Evolutionary conservation across 352 stramenopile genomes (phyloP).

Genomic region (Pelagophyceae sp.): DNA sequence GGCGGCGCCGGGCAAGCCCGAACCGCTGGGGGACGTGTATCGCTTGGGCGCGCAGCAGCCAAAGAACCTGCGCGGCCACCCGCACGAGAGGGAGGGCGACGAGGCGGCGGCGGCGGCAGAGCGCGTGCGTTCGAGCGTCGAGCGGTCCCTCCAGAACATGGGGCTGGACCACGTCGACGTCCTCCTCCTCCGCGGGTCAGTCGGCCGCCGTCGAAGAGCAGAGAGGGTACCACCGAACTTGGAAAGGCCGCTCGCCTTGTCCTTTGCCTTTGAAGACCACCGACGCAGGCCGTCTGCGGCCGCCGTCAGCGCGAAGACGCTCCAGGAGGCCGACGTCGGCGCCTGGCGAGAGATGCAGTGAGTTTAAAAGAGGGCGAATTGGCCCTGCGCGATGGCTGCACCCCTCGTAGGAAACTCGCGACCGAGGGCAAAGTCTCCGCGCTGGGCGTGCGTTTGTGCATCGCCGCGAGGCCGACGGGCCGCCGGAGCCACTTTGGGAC

Average conservation of each 20-base stretch:
- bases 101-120: not conserved
- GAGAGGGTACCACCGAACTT: no score
- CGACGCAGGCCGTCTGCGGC: not conserved
- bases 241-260: no score
- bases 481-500: no score
- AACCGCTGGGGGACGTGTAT: not conserved
- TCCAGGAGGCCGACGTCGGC: not conserved
- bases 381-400: not conserved
- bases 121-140: no score
- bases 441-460: not conserved
- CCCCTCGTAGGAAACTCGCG: not conserved
- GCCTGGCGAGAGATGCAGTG: not conserved
- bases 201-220: no score
- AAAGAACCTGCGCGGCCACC: not conserved
- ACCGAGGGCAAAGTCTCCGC: not conserved
- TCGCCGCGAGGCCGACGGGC: no score
- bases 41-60: not conserved
- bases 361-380: not conserved
- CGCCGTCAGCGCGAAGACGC: not conserved
- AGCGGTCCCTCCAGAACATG: not conserved
- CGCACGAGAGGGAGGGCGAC: not conserved
- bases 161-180: not conserved
- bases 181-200: conserved; percentile 1
- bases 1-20: not conserved
- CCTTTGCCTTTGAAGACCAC: no score